Percentiles rank a stretch among this genome's conserved stretches.
phyloP scores from a whole-genome alignment of 306 rosid genomes.

The Styphnolobium japonicum region DNA sequence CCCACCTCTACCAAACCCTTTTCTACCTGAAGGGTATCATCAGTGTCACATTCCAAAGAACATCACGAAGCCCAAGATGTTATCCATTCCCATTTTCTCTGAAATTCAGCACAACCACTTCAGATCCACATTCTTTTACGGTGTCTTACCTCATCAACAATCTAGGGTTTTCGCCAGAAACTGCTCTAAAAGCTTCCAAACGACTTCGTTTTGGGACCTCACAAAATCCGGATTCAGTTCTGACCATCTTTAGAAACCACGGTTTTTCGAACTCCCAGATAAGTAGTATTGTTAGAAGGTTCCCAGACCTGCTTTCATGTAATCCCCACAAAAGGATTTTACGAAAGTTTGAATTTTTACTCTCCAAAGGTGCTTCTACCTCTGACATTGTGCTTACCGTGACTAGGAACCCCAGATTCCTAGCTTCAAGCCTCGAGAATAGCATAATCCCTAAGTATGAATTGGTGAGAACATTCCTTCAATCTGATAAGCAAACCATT shows the following conservation, averaged over 20 bases:
- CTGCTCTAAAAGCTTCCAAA: constrained; percentile 32
- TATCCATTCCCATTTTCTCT: neutral
- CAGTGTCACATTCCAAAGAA: too few species aligned
- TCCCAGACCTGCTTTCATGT: neutral
- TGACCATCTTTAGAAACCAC: neutral
- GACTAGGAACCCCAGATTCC: neutral
- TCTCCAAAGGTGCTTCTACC: constrained; percentile 1
- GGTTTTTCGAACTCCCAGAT: neutral
- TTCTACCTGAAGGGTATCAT: too few species aligned
- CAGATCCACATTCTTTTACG: neutral
- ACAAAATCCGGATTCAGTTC: constrained; percentile 24
- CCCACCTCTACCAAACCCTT: too few species aligned
- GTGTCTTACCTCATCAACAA: constrained; percentile 40
- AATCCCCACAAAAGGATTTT: neutral
- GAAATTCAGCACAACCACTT: neutral
- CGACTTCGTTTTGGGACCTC: constrained; percentile 21
- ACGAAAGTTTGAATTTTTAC: constrained; percentile 4
- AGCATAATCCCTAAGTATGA: neutral
- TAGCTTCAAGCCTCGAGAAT: neutral
- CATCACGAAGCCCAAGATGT: too few species aligned
- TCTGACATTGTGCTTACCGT: neutral
- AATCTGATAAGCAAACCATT: constrained; percentile 11
- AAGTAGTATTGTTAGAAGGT: neutral
- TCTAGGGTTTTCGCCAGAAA: constrained; percentile 24
- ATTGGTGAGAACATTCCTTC: neutral